A percentile compares a stretch with the other conserved stretches of the same genome.
phyloP scores from a whole-genome alignment of 768 basidiomycete species.

The Trametes cingulata region DNA sequence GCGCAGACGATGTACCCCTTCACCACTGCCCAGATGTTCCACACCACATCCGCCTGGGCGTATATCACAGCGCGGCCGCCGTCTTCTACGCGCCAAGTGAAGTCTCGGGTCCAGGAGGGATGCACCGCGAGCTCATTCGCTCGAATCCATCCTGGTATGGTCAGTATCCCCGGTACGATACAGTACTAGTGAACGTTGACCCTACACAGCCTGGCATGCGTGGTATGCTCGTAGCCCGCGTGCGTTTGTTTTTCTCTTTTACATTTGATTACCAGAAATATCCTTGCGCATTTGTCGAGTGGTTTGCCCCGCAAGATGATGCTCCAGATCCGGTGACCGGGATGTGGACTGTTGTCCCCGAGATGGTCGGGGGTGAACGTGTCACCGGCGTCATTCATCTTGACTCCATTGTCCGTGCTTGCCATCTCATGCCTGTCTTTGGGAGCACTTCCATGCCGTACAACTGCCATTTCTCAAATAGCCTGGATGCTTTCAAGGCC shows the following conservation, averaged over 20 bases:
- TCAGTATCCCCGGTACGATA: conserved; percentile 19
- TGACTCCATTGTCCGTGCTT: not conserved
- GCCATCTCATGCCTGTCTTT: not conserved
- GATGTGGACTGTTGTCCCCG: not conserved
- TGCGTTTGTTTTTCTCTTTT: conserved; percentile 33
- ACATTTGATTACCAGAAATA: too few species aligned
- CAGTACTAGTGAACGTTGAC: conserved; percentile 25
- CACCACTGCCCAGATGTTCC: too few species aligned
- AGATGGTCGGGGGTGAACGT: not conserved
- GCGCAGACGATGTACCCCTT: too few species aligned
- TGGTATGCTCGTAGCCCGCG: conserved; percentile 20
- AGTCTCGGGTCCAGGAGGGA: conserved; percentile 25
- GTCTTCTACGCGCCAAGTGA: conserved; percentile 35
- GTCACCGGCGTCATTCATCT: not conserved
- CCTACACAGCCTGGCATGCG: conserved; percentile 14
- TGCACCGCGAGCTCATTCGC: conserved; percentile 31
- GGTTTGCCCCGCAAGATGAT: not conserved
- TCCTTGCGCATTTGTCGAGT: not conserved
- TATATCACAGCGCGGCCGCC: too few species aligned
- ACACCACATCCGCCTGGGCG: too few species aligned
- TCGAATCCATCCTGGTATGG: conserved; percentile 26
- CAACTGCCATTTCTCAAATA: not conserved
- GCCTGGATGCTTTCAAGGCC: not conserved
- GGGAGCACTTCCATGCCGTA: not conserved
- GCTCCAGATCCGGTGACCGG: not conserved